Base-by-base conservation (phyloP, 768 basidiomycete species). In the Lyophyllum semitale region DNA sequence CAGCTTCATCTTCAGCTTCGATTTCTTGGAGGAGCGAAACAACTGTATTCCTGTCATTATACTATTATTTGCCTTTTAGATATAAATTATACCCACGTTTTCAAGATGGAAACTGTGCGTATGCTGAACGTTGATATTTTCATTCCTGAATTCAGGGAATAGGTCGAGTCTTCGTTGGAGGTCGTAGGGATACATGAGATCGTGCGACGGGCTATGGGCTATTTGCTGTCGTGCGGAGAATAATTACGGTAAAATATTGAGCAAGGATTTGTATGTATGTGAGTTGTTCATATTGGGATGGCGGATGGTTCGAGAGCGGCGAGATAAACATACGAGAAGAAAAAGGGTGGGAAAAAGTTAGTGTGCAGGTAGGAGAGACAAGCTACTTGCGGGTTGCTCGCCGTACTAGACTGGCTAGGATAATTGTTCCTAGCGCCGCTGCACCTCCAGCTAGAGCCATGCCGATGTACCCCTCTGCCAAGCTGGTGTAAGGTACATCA, bases 381-480 rank as follows among this genome's bases (percentile, higher is more conserved):
- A 43, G 43, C 75, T 77, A 83, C 74, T 78, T 78, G 66, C 80
- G 79, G 60, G 73, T 68, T 71, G 91, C 88, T 84, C 90, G 91
- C 85, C 92, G 89, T 84, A 94, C 80, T 66, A 93, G 76, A 74
- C 84, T 76, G 68, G 91, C 88, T 52, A 93, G 54, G 54, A 89
- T 68, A 45, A 93, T 70, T 27, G 89, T 85, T 48, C 93, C 91
- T 20, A 96, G 65, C 13, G 96, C 95, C 13, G 91, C 94, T 38
- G 83, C 88, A 51, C 95, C 93, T 48, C 95, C 95, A 18, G 87
- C 93, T 40, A 99, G 79, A 13, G 95, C 97, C 89, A 99, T 94
- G 44, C 97, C 97, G 47, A 98, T 92, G 70, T 98, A 98, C n/a
- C 95, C 95, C 72, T 99, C 96, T 95, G 69, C 6, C 9, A 55